Evolutionary conservation across 2,329 filamentous ascomycete species (phyloP).

Genomic region (Cordyceps tenuipes): DNA sequence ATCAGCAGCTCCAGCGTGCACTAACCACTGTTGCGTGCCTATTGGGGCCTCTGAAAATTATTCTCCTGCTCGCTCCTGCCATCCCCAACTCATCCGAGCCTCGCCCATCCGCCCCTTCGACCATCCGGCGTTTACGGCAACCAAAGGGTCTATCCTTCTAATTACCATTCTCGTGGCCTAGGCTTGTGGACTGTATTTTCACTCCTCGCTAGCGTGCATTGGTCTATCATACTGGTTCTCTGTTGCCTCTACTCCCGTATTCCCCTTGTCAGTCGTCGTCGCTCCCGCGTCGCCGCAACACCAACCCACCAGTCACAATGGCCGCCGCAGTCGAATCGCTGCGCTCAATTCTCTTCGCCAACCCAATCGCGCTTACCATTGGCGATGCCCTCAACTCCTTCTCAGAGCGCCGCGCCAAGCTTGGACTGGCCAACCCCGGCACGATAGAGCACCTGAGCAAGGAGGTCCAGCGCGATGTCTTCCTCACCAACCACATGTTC

Average conservation of each 20-base stretch:
- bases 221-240: conserved; percentile 12
- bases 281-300: conserved; percentile 16
- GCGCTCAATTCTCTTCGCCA: conserved; percentile 59
- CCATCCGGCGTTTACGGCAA: conserved; percentile 12
- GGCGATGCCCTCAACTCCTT: conserved; percentile 75
- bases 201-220: conserved; percentile 8
- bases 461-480: conserved; percentile 93
- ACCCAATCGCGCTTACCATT: conserved; percentile 61
- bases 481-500: conserved; percentile 96
- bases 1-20: conserved; percentile 9
- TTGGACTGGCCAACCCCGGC: conserved; percentile 87
- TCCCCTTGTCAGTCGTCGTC: conserved; percentile 17
- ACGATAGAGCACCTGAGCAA: conserved; percentile 81
- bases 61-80: conserved; percentile 17
- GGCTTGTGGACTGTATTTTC: conserved; percentile 16
- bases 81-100: conserved; percentile 15
- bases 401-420: conserved; percentile 74
- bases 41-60: conserved; percentile 17
- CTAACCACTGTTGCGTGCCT: neutral
- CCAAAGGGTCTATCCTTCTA: conserved; percentile 13
- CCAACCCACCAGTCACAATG: conserved; percentile 33
- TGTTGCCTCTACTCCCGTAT: conserved; percentile 15
- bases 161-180: conserved; percentile 13
- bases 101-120: conserved; percentile 11
- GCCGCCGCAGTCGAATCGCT: conserved; percentile 44